Evolutionary conservation across 257 asterid species (phyloP).

Genomic region (Misopates orontium): DNA sequence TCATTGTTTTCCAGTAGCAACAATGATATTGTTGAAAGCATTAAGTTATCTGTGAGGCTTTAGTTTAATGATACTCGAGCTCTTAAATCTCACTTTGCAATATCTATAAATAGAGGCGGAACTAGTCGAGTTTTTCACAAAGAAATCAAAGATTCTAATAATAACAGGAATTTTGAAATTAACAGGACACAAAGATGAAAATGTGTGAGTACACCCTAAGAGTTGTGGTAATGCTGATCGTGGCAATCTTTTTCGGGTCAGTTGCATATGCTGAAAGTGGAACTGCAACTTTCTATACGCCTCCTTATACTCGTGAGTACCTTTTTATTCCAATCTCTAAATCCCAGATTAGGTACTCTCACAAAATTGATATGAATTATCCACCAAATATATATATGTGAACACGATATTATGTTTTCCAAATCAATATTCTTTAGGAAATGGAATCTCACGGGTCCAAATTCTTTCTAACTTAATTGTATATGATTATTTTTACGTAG

Average conservation of each 20-base stretch:
- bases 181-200: background rate
- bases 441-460: too few relatives aligned
- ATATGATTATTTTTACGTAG: too few relatives aligned
- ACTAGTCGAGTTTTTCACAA: constrained; percentile 5
- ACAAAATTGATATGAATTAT: too few relatives aligned
- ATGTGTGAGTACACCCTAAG: background rate
- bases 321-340: background rate
- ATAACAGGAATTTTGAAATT: background rate
- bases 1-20: background rate
- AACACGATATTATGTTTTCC: too few relatives aligned
- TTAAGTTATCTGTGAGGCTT: constrained; percentile 4
- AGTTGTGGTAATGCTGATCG: background rate
- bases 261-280: constrained; percentile 34
- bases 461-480: too few relatives aligned
- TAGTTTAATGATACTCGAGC: background rate
- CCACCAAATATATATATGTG: too few relatives aligned
- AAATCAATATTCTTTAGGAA: too few relatives aligned
- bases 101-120: constrained; percentile 10
- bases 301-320: constrained; percentile 55
- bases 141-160: background rate
- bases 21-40: background rate
- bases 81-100: background rate
- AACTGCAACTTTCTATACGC: constrained; percentile 55
- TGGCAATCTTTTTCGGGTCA: constrained; percentile 14
- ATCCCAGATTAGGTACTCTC: too few relatives aligned